A percentile compares a stretch with the other conserved stretches of the same genome.
Conservation (phyloP, 257 asterid genomes). For the Jacaranda copaia region DNA sequence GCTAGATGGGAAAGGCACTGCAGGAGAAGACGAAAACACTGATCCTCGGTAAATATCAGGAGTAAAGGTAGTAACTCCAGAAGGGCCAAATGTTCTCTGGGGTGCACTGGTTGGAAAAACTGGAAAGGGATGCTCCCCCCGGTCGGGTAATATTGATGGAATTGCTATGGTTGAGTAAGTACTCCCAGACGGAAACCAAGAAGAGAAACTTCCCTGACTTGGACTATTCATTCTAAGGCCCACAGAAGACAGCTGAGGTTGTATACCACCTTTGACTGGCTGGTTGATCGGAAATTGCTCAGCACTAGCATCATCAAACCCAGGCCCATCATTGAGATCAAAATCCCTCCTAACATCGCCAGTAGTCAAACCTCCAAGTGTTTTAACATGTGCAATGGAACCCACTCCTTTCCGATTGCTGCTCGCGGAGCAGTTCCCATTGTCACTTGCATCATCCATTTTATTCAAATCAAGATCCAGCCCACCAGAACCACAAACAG, state of each 20-base stretch:
- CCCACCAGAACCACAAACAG: slow-evolving; percentile 42
- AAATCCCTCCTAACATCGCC: slow-evolving; percentile 44
- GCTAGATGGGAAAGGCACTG: slow-evolving; percentile 62
- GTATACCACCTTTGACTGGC: slow-evolving; percentile 45
- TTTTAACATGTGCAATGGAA: too few relatives aligned
- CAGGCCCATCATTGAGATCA: slow-evolving; percentile 66
- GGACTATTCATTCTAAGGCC: slow-evolving; percentile 49
- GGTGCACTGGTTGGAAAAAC: slow-evolving; percentile 64
- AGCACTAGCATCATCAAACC: slow-evolving; percentile 43
- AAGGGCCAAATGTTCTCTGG: slow-evolving; percentile 67
- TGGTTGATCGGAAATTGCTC: slow-evolving; percentile 40
- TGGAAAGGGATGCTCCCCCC: slow-evolving; percentile 58
- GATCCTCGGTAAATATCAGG: slow-evolving; percentile 83
- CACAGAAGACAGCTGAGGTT: slow-evolving; percentile 53
- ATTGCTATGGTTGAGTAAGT: slow-evolving; percentile 60
- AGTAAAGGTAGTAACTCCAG: slow-evolving; percentile 56
- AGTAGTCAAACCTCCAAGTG: too few relatives aligned
- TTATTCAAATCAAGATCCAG: slow-evolving; percentile 68
- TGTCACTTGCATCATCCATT: slow-evolving; percentile 54
- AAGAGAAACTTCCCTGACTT: slow-evolving; percentile 62
- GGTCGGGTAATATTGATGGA: slow-evolving; percentile 68
- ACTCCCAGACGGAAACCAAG: slow-evolving; percentile 78
- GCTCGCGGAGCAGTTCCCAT: slow-evolving; percentile 46
- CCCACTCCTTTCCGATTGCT: slow-evolving; percentile 27
- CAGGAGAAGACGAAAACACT: slow-evolving; percentile 84